Evolutionary conservation across 2,329 filamentous ascomycete species (phyloP).

Genomic region (Colletotrichum tanaceti): DNA sequence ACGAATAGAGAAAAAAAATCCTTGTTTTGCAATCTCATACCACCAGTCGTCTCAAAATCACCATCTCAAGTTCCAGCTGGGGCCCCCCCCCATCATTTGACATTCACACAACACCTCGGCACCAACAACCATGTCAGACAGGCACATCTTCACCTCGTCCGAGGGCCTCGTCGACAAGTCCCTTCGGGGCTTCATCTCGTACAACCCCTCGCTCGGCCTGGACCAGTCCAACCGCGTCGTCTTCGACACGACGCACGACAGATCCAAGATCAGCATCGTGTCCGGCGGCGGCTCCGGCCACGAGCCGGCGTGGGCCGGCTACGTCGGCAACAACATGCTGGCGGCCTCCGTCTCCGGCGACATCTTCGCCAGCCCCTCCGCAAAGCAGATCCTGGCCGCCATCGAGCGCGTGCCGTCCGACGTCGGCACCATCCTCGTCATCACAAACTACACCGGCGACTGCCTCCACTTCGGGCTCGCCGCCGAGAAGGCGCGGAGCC

Average conservation of each 20-base stretch:
- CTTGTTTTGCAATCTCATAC: too few species aligned
- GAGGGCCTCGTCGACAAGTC: constrained; percentile 66
- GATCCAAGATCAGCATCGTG: constrained; percentile 61
- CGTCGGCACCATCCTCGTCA: constrained; percentile 68
- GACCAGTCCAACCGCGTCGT: constrained; percentile 65
- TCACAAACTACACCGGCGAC: constrained; percentile 75
- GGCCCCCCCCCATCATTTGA: too few species aligned
- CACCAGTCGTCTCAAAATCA: background rate
- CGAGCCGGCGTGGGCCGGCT: constrained; percentile 73
- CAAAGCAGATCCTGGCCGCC: constrained; percentile 70
- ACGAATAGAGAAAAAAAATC: too few species aligned
- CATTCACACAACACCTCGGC: constrained; percentile 1
- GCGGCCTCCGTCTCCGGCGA: constrained; percentile 70
- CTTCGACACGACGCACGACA: constrained; percentile 59
- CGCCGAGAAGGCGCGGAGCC: constrained; percentile 66
- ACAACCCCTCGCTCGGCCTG: constrained; percentile 62
- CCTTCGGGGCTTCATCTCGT: constrained; percentile 63
- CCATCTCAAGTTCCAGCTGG: constrained; percentile 9
- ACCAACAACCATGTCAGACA: constrained; percentile 59
- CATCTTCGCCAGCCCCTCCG: constrained; percentile 73
- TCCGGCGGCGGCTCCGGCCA: constrained; percentile 68
- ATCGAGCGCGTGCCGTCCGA: constrained; percentile 66
- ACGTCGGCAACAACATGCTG: constrained; percentile 72
- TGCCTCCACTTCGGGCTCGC: constrained; percentile 72
- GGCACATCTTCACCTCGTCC: constrained; percentile 64